Percentiles rank a stretch among this genome's conserved stretches.
phyloP scores from a whole-genome alignment of 495 filamentous ascomycete genomes.

The Pyrenula massariospora region DNA sequence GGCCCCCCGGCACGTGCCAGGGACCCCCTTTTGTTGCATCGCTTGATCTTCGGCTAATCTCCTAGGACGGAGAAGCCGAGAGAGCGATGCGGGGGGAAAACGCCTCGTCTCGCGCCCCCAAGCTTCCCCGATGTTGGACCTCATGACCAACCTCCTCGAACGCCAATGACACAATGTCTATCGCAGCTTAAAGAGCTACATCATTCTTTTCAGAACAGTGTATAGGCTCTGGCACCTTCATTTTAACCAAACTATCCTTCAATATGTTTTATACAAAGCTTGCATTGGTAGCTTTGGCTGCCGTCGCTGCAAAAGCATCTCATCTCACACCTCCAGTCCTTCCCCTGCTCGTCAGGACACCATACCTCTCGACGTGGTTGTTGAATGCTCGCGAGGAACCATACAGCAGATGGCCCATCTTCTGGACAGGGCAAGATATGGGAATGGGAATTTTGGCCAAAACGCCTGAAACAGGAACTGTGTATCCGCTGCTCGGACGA shows the following conservation, averaged over 20 bases:
- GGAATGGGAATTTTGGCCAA: constrained; percentile 74
- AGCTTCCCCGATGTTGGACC: background rate
- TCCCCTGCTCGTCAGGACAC: constrained; percentile 80
- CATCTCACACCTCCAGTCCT: constrained; percentile 65
- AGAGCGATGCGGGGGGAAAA: too few relatives aligned
- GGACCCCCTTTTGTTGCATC: too few relatives aligned
- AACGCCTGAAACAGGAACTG: constrained; percentile 52
- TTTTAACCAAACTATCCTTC: background rate
- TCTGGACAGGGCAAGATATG: constrained; percentile 79
- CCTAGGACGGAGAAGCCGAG: too few relatives aligned
- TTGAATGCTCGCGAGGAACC: constrained; percentile 64
- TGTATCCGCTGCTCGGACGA: constrained; percentile 82
- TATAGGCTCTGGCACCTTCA: background rate
- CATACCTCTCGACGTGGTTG: constrained; percentile 86
- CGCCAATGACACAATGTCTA: background rate
- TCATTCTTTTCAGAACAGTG: background rate
- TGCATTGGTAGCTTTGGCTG: background rate
- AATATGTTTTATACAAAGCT: background rate
- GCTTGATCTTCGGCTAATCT: too few relatives aligned
- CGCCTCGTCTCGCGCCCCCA: too few relatives aligned
- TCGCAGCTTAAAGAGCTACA: background rate
- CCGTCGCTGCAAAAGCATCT: constrained; percentile 10
- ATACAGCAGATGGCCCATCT: constrained; percentile 93
- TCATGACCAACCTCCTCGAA: background rate
- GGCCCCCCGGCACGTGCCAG: too few relatives aligned